A percentile compares a stretch with the other conserved stretches of the same genome.
phyloP scores from a whole-genome alignment of 495 filamentous ascomycete genomes.

The Letharia lupina region DNA sequence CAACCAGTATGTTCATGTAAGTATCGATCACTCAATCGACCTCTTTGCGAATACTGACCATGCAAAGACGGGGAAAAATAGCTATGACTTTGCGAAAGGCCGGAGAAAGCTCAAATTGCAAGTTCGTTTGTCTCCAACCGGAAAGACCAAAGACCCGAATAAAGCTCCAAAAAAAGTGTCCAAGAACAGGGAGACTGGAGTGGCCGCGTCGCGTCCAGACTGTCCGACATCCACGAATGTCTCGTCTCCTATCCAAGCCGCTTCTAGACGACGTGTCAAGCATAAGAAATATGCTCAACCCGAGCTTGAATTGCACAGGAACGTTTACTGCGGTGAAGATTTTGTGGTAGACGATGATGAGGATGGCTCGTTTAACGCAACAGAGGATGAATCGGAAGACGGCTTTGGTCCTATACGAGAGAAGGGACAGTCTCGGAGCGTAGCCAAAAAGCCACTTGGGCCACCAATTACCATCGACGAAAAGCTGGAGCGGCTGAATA shows the following conservation, averaged over 20 bases:
- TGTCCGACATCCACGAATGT: constrained; percentile 70
- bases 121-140: constrained; percentile 46
- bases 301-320: constrained; percentile 30
- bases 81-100: constrained; percentile 43
- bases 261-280: constrained; percentile 35
- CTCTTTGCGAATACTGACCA: constrained; percentile 18
- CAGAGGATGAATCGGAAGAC: constrained; percentile 37
- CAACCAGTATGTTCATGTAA: constrained; percentile 49
- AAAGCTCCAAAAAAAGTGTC: constrained; percentile 11
- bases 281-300: constrained; percentile 33
- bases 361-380: constrained; percentile 32
- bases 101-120: constrained; percentile 48
- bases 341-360: constrained; percentile 45
- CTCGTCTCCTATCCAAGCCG: constrained; percentile 67
- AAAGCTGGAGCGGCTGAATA: constrained; percentile 50
- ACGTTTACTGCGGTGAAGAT: constrained; percentile 43
- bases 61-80: constrained; percentile 43
- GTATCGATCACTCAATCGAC: constrained; percentile 17
- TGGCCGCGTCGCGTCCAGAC: constrained; percentile 28
- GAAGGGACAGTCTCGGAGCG: constrained; percentile 31
- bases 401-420: constrained; percentile 54
- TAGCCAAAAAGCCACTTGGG: constrained; percentile 40
- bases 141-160: constrained; percentile 32
- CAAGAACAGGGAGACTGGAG: constrained; percentile 30
- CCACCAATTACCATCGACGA: constrained; percentile 66